phyloP scores from a whole-genome alignment of 2,329 filamentous ascomycete genomes.

The Phaeosphaeria sp. region DNA sequence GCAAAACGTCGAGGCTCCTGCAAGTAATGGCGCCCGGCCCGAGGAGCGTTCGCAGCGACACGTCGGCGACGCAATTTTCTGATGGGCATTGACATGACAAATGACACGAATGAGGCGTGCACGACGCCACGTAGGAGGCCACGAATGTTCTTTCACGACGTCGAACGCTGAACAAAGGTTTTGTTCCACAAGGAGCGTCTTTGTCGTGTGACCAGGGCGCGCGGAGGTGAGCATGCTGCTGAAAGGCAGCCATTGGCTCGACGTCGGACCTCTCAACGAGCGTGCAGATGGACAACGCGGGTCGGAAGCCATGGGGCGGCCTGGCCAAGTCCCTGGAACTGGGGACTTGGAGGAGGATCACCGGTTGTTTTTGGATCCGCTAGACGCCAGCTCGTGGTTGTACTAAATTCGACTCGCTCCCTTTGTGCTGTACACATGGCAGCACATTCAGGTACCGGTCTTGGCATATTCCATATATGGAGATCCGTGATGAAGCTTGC shows the following conservation, averaged over 20 bases:
- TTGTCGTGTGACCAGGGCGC: neutral
- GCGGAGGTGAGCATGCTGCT: neutral
- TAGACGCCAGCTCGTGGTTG: neutral
- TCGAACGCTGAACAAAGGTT: constrained; percentile 13
- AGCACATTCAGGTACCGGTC: neutral
- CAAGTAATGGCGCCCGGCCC: neutral
- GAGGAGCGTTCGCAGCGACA: neutral
- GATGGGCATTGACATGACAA: neutral
- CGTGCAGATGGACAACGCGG: neutral
- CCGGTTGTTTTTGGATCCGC: neutral
- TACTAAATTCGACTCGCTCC: neutral
- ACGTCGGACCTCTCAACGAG: constrained; percentile 1
- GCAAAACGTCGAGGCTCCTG: neutral
- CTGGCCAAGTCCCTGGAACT: constrained; percentile 18
- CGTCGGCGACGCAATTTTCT: neutral
- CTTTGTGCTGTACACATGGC: neutral
- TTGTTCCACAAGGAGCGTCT: neutral
- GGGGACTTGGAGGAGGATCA: constrained; percentile 6
- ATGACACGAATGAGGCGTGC: neutral
- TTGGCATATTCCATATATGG: neutral
- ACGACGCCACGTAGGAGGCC: neutral
- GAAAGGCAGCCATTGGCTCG: neutral
- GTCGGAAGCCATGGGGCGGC: constrained; percentile 5
- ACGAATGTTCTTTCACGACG: neutral
- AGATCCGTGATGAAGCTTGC: neutral